Evolutionary conservation across 2,329 filamentous ascomycete species (phyloP).

Genomic region (Aspergillus intermedius): DNA sequence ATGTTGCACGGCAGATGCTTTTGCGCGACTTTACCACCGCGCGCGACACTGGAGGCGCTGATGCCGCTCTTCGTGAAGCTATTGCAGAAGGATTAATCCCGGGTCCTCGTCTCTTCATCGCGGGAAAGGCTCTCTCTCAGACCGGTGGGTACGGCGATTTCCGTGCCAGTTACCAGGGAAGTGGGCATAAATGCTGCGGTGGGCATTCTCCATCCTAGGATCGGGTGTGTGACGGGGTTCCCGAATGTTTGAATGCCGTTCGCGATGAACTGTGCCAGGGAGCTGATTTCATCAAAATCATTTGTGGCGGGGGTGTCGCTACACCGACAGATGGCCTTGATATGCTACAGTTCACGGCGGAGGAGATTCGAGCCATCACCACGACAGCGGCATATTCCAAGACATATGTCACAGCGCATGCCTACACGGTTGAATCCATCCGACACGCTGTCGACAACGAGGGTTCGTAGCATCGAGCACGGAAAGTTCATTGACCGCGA

Average conservation of each 20-base stretch:
- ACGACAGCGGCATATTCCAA: slow-evolving; percentile 43
- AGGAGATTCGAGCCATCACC: slow-evolving; percentile 49
- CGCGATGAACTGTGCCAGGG: slow-evolving; percentile 51
- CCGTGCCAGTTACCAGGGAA: slow-evolving; percentile 31
- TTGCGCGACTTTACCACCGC: slow-evolving; percentile 52
- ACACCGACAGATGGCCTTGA: slow-evolving; percentile 49
- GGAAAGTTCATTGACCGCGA: slow-evolving; percentile 38
- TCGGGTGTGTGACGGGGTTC: slow-evolving; percentile 48
- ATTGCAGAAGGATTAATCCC: slow-evolving; percentile 49
- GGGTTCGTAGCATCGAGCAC: slow-evolving; percentile 50
- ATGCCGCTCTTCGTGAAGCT: slow-evolving; percentile 38
- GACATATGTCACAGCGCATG: slow-evolving; percentile 52
- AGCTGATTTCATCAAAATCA: slow-evolving; percentile 56
- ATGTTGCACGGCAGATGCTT: slow-evolving; percentile 39
- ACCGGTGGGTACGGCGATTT: slow-evolving; percentile 53
- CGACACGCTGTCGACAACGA: slow-evolving; percentile 49
- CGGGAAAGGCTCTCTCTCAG: slow-evolving; percentile 49
- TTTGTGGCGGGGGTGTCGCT: slow-evolving; percentile 52
- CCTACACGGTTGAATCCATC: slow-evolving; percentile 50
- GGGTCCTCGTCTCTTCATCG: slow-evolving; percentile 50
- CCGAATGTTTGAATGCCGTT: slow-evolving; percentile 45
- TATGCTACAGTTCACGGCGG: slow-evolving; percentile 49
- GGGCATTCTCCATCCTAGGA: slow-evolving; percentile 20
- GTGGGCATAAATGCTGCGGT: slow-evolving; percentile 38
- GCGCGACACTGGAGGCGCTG: slow-evolving; percentile 52